A percentile compares a stretch with the other conserved stretches of the same genome.
Conservation (phyloP, 2,329 filamentous ascomycete genomes). For the Botrytis paeoniae region DNA sequence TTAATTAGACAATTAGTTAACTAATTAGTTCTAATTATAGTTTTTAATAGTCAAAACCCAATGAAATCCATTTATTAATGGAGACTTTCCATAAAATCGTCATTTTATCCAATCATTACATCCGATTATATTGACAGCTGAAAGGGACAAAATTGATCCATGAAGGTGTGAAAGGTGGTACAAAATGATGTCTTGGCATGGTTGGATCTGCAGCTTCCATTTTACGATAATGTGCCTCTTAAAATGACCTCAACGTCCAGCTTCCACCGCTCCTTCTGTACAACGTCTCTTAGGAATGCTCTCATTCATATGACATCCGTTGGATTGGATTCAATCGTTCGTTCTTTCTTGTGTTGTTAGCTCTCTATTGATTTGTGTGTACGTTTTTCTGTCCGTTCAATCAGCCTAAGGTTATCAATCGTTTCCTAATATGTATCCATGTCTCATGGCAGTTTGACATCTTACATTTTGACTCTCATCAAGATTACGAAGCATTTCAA, state of each 20-base stretch:
- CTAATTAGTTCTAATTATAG: neutral
- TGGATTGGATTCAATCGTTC: neutral
- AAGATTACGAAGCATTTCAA: neutral
- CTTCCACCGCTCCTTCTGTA: constrained; percentile 15
- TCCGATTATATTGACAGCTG: neutral
- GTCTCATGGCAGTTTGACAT: constrained; percentile 9
- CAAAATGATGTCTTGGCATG: neutral
- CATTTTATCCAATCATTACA: neutral
- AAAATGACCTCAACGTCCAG: constrained; percentile 6
- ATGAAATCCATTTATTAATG: neutral
- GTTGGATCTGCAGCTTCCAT: neutral
- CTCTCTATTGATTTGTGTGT: neutral
- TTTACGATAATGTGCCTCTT: neutral
- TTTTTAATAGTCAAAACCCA: neutral
- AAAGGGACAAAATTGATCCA: neutral
- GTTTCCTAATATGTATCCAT: neutral
- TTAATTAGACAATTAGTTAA: too few species aligned
- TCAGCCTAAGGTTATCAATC: neutral
- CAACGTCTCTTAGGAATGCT: neutral
- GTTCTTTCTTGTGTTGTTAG: neutral
- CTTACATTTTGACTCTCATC: neutral
- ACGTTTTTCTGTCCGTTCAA: neutral
- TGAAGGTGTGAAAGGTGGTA: neutral
- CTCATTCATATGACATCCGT: neutral
- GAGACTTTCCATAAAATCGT: neutral